Conservation (phyloP, 1,284 basidiomycete genomes). For the Cutaneotrichosporon sp. region DNA sequence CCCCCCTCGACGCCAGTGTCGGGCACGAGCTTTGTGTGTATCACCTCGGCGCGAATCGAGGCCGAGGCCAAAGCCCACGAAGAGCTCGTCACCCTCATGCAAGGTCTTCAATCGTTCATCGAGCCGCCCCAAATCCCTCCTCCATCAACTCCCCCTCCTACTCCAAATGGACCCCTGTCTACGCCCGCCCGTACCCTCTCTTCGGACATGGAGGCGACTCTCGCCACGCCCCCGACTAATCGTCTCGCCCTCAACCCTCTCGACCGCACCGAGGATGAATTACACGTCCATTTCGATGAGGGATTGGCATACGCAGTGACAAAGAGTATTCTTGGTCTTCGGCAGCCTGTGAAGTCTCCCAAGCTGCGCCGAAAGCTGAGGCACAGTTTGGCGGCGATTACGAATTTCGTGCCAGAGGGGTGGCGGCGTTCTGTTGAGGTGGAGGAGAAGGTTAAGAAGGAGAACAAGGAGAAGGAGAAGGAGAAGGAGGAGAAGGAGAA, state of each 20-base stretch:
- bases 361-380: background rate
- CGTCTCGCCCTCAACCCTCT: too few relatives aligned
- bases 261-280: background rate
- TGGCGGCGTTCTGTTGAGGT: background rate
- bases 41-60: too few relatives aligned
- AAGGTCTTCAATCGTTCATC: too few relatives aligned
- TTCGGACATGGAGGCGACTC: too few relatives aligned
- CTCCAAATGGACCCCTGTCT: too few relatives aligned
- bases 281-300: background rate
- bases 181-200: too few relatives aligned
- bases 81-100: too few relatives aligned
- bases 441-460: background rate
- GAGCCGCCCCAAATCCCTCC: too few relatives aligned
- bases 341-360: background rate
- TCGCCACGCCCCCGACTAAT: too few relatives aligned
- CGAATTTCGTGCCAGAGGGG: background rate
- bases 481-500: background rate
- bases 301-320: background rate
- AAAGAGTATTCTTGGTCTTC: background rate
- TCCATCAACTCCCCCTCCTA: too few relatives aligned
- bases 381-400: background rate
- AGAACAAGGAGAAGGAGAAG: background rate
- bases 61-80: too few relatives aligned
- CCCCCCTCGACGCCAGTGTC: background rate
- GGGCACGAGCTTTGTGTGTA: too few relatives aligned